Base-by-base conservation (phyloP, 768 basidiomycete species). In the Mycena rebaudengoi region DNA sequence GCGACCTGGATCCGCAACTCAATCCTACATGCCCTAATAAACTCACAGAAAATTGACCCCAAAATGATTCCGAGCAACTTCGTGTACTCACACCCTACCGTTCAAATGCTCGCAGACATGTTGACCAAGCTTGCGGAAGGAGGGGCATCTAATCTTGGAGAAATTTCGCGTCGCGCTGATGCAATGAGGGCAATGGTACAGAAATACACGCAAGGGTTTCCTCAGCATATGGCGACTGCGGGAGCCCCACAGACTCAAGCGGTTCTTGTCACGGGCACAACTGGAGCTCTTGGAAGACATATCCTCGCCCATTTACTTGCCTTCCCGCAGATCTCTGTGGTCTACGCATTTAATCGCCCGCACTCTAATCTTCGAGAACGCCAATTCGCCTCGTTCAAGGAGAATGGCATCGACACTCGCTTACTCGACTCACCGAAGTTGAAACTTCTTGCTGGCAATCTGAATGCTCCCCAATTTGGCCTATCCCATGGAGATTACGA, bases 181-280 rank as follows among this genome's bases (percentile, higher is more conserved):
- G 48, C 10, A 71, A 74, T 43, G 67, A 48, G 67, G 25, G 61
- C 58, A 10, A 51, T 65, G 66, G 66, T 62, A 10, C 23, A 21
- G 18, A 67, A 64, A 40, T 67, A 64, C 23, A 25, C 64, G 13
- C 35, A 21, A 12, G 59, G 43, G 5, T 59, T 58, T 30, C 48
- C 61, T 4, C 12, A 8, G 21, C 52, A 57, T 33, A 18, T 10
- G 30, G 30, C 54, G 5, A 39, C 50, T 3, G 49, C 21, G 3
- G 16, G 13, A 5, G 21, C 18, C 25, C 33, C 30, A 5, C 6
- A 7, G 3, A 18, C 25, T 12, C 37, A 64, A n/a, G 41, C 69
- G 2, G 52, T 81, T 29, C 65, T 80, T 28, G 59, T 79, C 23
- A 81, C 78, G 1, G 78, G 77, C 6, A 80, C 75, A 12, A 80